A percentile compares a stretch with the other conserved stretches of the same genome.
Conservation (phyloP, 306 rosid genomes). For the Parietaria judaica region DNA sequence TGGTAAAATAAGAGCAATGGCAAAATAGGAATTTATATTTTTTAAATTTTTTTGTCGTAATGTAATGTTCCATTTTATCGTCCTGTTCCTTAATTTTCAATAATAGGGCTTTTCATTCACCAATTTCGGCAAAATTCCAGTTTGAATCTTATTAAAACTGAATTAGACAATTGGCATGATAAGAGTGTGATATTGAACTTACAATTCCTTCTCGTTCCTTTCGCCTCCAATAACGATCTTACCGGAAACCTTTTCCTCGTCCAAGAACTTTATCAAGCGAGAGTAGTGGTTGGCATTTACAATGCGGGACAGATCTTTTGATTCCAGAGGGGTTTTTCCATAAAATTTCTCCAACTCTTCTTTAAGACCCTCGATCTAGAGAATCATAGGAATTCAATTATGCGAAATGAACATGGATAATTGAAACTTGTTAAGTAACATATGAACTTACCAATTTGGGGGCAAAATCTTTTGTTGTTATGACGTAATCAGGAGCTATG, state of each 20-base stretch:
- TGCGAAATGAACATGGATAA: conserved; percentile 12
- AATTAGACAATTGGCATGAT: background rate
- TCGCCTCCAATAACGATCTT: conserved; percentile 84
- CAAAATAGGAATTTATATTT: background rate
- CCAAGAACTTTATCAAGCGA: conserved; percentile 81
- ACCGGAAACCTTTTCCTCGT: conserved; percentile 79
- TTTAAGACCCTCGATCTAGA: conserved; percentile 71
- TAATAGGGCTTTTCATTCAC: no score
- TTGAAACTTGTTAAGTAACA: conserved; percentile 13
- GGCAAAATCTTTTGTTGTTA: conserved; percentile 78
- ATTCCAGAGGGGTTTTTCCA: conserved; percentile 71
- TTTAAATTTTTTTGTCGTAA: no score
- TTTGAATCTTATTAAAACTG: no score
- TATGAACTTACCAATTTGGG: conserved; percentile 58
- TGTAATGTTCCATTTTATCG: no score
- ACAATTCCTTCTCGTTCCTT: conserved; percentile 69
- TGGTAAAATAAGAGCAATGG: conserved; percentile 8
- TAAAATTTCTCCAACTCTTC: conserved; percentile 64
- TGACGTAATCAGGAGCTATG: conserved; percentile 68
- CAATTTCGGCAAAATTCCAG: no score
- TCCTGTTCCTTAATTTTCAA: no score
- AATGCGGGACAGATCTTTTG: conserved; percentile 84
- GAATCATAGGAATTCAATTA: conserved; percentile 21
- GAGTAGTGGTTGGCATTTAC: conserved; percentile 75
- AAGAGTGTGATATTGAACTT: conserved; percentile 28